Percentiles rank a stretch among this genome's conserved stretches.
Evolutionary conservation across 495 filamentous ascomycete genomes (phyloP).

Genomic region (Lasiosphaeria hispida): DNA sequence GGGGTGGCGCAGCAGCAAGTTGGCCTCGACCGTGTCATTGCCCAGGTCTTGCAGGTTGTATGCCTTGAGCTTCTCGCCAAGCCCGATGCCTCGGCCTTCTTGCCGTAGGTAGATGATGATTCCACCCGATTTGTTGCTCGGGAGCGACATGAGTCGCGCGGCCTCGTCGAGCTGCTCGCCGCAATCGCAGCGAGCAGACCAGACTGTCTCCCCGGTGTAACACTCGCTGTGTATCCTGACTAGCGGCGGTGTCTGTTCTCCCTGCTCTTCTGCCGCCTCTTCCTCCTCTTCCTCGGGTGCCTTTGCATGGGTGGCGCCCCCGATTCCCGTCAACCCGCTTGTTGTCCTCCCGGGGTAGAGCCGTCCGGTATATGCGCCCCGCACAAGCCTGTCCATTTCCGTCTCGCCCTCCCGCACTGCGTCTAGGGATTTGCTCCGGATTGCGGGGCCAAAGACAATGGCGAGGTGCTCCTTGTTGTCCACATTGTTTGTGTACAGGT

Average conservation of each 20-base stretch:
- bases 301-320: too few relatives aligned
- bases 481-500: conserved; percentile 87
- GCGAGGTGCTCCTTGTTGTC: conserved; percentile 96
- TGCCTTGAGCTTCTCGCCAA: conserved; percentile 93
- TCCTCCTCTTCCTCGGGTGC: neutral
- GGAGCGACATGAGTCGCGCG: conserved; percentile 87
- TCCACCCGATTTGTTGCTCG: conserved; percentile 64
- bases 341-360: conserved; percentile 81
- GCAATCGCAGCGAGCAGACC: conserved; percentile 96
- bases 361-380: conserved; percentile 86
- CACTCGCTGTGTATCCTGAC: conserved; percentile 97
- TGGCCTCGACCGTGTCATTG: conserved; percentile 93
- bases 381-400: conserved; percentile 92
- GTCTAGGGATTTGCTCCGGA: conserved; percentile 78
- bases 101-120: conserved; percentile 94
- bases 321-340: conserved; percentile 46
- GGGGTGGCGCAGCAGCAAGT: conserved; percentile 84
- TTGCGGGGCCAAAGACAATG: conserved; percentile 90
- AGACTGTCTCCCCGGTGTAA: conserved; percentile 97
- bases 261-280: conserved; percentile 9
- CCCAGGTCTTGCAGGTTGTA: conserved; percentile 97
- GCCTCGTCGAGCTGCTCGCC: conserved; percentile 98
- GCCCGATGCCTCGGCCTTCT: conserved; percentile 91
- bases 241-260: conserved; percentile 51
- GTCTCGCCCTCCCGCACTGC: conserved; percentile 80